A percentile compares a stretch with the other conserved stretches of the same genome.
Conservation (phyloP, 805 yeast species). For the Yarrowia hollandica region DNA sequence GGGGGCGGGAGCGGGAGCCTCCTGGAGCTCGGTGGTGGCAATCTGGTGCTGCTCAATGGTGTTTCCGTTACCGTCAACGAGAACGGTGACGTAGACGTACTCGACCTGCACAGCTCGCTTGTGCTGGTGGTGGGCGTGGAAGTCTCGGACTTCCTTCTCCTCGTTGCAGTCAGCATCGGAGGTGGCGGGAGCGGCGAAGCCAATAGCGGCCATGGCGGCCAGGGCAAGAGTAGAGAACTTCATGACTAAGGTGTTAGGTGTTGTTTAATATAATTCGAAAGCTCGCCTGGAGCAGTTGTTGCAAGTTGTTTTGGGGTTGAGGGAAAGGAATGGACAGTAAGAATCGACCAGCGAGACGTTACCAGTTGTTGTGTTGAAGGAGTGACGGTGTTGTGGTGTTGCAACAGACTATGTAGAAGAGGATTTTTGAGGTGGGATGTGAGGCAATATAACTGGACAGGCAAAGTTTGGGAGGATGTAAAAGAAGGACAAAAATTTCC, state of each 20-base stretch:
- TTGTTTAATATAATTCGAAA: constrained; percentile 7
- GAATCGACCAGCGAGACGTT: constrained; percentile 29
- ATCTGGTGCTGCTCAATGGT: constrained; percentile 42
- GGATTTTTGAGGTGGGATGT: constrained; percentile 18
- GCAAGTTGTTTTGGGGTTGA: neutral
- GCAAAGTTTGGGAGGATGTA: constrained; percentile 23
- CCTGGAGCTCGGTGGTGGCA: constrained; percentile 32
- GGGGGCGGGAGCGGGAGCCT: constrained; percentile 38
- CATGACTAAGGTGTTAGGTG: constrained; percentile 20
- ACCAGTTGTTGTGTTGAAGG: constrained; percentile 27
- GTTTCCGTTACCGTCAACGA: constrained; percentile 45
- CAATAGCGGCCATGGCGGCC: constrained; percentile 43
- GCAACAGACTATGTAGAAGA: constrained; percentile 26
- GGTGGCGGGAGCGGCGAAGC: constrained; percentile 42
- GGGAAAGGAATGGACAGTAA: constrained; percentile 27
- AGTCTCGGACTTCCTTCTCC: constrained; percentile 31
- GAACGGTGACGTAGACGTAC: constrained; percentile 50
- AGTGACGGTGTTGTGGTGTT: constrained; percentile 26
- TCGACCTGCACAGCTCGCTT: constrained; percentile 48
- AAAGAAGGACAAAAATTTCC: constrained; percentile 10
- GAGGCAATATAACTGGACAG: constrained; percentile 26
- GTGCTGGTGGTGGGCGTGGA: constrained; percentile 55
- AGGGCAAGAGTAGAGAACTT: constrained; percentile 31
- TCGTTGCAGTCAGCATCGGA: constrained; percentile 35
- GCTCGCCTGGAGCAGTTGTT: constrained; percentile 29